Conservation (phyloP, 495 filamentous ascomycete species). For the Penicillium lividum region DNA sequence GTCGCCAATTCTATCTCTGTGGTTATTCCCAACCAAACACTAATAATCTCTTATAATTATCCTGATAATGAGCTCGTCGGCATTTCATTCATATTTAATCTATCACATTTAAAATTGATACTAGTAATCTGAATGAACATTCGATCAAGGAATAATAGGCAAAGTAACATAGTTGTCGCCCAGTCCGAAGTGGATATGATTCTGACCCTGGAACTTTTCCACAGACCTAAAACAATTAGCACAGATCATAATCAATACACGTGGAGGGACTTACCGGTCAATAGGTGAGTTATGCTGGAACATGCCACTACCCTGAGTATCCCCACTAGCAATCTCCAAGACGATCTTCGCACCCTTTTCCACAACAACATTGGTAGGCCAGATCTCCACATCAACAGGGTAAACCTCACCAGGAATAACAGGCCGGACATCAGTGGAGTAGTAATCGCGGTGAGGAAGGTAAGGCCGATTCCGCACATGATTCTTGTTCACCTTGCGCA, state of each 20-base stretch:
- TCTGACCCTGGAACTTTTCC: slow-evolving; percentile 50
- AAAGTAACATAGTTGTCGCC: slow-evolving; percentile 56
- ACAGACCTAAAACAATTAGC: slow-evolving; percentile 30
- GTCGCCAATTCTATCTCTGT: too few relatives aligned
- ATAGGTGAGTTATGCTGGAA: slow-evolving; percentile 54
- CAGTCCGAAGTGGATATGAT: slow-evolving; percentile 58
- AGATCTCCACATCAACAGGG: slow-evolving; percentile 64
- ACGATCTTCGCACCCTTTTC: slow-evolving; percentile 31
- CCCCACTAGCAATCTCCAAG: slow-evolving; percentile 58
- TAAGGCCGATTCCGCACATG: slow-evolving; percentile 51
- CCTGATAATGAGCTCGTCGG: too few relatives aligned
- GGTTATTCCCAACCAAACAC: too few relatives aligned
- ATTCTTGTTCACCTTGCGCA: slow-evolving; percentile 52
- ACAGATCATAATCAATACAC: slow-evolving; percentile 55
- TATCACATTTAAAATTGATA: neutral
- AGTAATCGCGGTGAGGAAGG: slow-evolving; percentile 61
- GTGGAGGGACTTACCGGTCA: slow-evolving; percentile 42
- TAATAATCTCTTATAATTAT: neutral
- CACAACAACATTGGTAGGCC: slow-evolving; percentile 70
- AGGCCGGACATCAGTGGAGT: slow-evolving; percentile 54
- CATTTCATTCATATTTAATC: neutral
- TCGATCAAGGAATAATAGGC: slow-evolving; percentile 56
- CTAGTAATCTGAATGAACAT: too few relatives aligned
- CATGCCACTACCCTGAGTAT: slow-evolving; percentile 62
- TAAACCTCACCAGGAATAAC: slow-evolving; percentile 60